phyloP scores from a whole-genome alignment of 768 basidiomycete species.

The Neoboletus magnificus region DNA sequence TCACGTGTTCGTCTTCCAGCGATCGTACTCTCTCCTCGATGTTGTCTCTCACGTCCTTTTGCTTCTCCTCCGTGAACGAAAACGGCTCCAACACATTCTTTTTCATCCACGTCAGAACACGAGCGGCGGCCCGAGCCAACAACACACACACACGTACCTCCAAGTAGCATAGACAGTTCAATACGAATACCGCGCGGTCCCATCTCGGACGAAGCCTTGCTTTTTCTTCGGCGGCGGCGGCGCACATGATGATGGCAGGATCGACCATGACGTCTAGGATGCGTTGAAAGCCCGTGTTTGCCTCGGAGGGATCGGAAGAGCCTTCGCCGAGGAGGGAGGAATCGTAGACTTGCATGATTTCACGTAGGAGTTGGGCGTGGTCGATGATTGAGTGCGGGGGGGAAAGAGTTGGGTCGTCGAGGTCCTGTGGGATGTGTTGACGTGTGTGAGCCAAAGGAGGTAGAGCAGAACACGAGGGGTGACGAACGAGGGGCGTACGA shows the following conservation, averaged over 20 bases:
- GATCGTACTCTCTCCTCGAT: conserved; percentile 59
- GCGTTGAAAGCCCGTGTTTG: conserved; percentile 22
- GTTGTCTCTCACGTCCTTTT: conserved; percentile 50
- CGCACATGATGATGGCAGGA: conserved; percentile 76
- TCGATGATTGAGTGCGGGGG: conserved; percentile 82
- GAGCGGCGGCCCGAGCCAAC: neutral
- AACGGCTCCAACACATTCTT: conserved; percentile 67
- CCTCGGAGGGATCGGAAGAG: conserved; percentile 6
- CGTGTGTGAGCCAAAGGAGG: neutral
- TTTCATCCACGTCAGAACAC: neutral
- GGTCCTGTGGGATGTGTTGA: conserved; percentile 40
- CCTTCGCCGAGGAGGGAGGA: conserved; percentile 72
- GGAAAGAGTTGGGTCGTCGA: conserved; percentile 64
- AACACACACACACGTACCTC: conserved; percentile 60
- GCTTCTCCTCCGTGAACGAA: conserved; percentile 63
- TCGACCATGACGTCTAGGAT: conserved; percentile 84
- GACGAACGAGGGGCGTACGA: conserved; percentile 51
- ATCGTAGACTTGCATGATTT: conserved; percentile 87
- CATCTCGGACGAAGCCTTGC: conserved; percentile 53
- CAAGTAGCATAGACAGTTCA: conserved; percentile 84
- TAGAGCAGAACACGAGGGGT: neutral
- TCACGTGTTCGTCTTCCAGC: conserved; percentile 82
- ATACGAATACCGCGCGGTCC: conserved; percentile 79
- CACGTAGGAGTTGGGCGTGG: conserved; percentile 77
- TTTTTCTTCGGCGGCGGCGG: conserved; percentile 63